These are phyloP conservation scores for Talaromyces ruber DNA, from an alignment of 495 filamentous ascomycete species.

Conservation along the genomic window DNA sequence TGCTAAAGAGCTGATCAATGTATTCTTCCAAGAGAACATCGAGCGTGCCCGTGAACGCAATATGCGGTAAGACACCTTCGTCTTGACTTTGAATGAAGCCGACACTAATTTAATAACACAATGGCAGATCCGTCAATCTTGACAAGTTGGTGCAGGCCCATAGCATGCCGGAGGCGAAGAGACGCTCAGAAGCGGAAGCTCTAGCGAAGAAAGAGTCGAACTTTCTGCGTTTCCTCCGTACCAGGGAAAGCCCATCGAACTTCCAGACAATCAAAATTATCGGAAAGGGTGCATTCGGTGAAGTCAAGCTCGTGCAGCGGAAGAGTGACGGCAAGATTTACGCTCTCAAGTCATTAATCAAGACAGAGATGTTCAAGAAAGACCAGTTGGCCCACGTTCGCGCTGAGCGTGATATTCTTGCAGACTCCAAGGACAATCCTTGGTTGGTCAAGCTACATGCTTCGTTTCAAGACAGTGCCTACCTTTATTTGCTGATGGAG, in stretches of 20 bases:
- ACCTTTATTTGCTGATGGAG: constrained; percentile 98
- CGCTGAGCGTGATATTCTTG: constrained; percentile 93
- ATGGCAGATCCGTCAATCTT: constrained; percentile 72
- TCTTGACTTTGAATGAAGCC: background rate
- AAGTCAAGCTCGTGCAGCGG: constrained; percentile 93
- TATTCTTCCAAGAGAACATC: constrained; percentile 95
- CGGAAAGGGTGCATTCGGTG: constrained; percentile 97
- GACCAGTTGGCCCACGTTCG: constrained; percentile 98
- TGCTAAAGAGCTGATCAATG: constrained; percentile 56
- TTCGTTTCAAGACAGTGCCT: constrained; percentile 92
- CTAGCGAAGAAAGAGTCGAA: constrained; percentile 77
- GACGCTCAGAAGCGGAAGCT: constrained; percentile 67
- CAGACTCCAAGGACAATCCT: constrained; percentile 90
- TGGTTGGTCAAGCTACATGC: constrained; percentile 98
- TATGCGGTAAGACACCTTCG: constrained; percentile 57
- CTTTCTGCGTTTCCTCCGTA: constrained; percentile 89
- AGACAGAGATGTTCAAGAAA: constrained; percentile 99
- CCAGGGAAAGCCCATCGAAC: constrained; percentile 83
- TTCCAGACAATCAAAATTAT: constrained; percentile 96
- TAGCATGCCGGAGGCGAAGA: constrained; percentile 61
- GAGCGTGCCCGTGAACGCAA: constrained; percentile 86
- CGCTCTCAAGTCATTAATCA: constrained; percentile 95
- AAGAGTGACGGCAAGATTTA: constrained; percentile 97
- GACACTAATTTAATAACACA: background rate
- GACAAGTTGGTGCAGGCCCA: constrained; percentile 72